Percentiles rank a stretch among this genome's conserved stretches.
Evolutionary conservation across 129 eudicot species (phyloP).

Genomic region (Smallanthus sonchifolius): DNA sequence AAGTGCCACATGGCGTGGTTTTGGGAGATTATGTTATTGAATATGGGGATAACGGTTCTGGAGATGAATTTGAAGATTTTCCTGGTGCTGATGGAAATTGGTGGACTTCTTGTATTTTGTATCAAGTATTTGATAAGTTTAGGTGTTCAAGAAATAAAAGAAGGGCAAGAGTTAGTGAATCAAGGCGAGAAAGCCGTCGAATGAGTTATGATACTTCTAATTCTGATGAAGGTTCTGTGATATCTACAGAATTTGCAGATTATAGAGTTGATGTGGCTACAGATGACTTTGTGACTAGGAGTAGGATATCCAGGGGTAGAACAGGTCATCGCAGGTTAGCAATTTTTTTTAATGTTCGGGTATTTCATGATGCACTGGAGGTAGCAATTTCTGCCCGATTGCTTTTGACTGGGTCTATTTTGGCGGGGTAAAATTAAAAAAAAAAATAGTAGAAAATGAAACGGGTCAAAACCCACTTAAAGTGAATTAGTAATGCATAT

Average conservation of each 20-base stretch:
- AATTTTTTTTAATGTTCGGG: neutral
- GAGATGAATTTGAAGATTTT: conserved; percentile 82
- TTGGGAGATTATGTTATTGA: conserved; percentile 91
- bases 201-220: conserved; percentile 73
- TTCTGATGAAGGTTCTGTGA: conserved; percentile 92
- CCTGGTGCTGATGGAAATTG: conserved; percentile 85
- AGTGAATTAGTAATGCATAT: neutral
- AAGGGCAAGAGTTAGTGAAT: conserved; percentile 54
- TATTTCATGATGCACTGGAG: neutral
- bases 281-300: conserved; percentile 48
- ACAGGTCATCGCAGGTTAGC: conserved; percentile 64
- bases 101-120: conserved; percentile 96
- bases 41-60: conserved; percentile 79
- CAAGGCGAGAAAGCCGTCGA: conserved; percentile 67
- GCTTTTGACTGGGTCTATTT: neutral
- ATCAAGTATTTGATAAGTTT: conserved; percentile 81
- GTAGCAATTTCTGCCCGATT: neutral
- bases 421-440: neutral
- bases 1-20: conserved; percentile 95
- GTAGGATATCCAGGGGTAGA: conserved; percentile 54
- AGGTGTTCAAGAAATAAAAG: conserved; percentile 79
- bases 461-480: neutral
- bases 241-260: conserved; percentile 61
- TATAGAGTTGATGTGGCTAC: conserved; percentile 54
- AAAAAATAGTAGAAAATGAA: neutral